Conservation (phyloP, 2,329 filamentous ascomycete species). For the Talaromyces sp. region DNA sequence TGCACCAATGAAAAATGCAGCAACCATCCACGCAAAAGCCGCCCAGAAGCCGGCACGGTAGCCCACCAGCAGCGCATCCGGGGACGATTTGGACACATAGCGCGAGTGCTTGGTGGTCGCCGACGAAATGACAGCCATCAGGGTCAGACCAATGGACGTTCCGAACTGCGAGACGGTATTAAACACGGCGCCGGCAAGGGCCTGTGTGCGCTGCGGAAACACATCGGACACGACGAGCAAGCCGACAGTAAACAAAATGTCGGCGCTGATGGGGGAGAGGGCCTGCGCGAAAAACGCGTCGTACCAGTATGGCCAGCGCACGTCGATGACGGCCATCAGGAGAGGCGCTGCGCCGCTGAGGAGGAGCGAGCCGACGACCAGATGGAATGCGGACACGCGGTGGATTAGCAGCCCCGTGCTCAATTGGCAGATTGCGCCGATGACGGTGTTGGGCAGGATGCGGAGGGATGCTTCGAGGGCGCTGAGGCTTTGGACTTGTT, state of each 20-base stretch:
- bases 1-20: constrained; percentile 33
- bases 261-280: constrained; percentile 40
- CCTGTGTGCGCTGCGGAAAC: constrained; percentile 54
- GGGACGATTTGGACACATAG: constrained; percentile 26
- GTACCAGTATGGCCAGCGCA: constrained; percentile 44
- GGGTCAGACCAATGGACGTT: constrained; percentile 47
- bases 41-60: constrained; percentile 52
- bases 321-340: constrained; percentile 43
- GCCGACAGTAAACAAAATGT: constrained; percentile 53
- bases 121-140: constrained; percentile 43
- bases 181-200: constrained; percentile 57
- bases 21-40: constrained; percentile 43
- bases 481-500: constrained; percentile 43
- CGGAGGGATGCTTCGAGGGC: constrained; percentile 42
- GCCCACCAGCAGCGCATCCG: constrained; percentile 42
- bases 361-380: constrained; percentile 33
- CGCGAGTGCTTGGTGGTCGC: constrained; percentile 31
- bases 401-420: constrained; percentile 44
- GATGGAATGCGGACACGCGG: constrained; percentile 37
- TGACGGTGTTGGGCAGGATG: constrained; percentile 40
- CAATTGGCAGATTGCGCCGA: constrained; percentile 35
- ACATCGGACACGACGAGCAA: constrained; percentile 50
- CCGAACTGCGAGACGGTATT: constrained; percentile 56
- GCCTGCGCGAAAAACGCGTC: constrained; percentile 40
- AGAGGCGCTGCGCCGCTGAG: constrained; percentile 36